Evolutionary conservation across 2,329 filamentous ascomycete genomes (phyloP), one percentile per base, ranked within the genome.

Genomic region (Trichoderma pleuroti): DNA sequence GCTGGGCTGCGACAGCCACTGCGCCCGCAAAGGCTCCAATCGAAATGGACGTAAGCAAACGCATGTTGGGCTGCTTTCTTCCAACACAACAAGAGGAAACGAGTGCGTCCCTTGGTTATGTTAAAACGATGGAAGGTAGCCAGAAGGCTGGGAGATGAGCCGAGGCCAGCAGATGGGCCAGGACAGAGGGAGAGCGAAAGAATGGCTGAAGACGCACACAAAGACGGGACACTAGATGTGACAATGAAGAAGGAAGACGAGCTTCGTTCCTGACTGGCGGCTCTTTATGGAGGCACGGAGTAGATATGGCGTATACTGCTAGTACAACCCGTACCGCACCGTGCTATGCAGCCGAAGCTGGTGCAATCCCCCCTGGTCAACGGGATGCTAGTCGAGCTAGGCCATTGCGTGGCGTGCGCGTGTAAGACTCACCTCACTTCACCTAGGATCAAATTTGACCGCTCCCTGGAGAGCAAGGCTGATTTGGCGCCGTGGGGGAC

Each of bases 381-480:
- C 56, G 28, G 36, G 16, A 61, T 61, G 24, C 56, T 52, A 52
- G 66, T 32, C 21, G 26, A 61, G 28, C 24, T 36, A 28, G 56
- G 34, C 56, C n/a, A 61, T 60, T 24, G 56, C 56, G 56, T 68
- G 66, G 66, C 66, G 28, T 52, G 54, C 28, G 39, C 56, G 42
- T 61, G 66, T 68, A 68, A 68, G 66, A 42, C 66, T 68, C 66
- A 68, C 66, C 66, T 68, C 36, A 34, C 56, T 34, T 68, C 56
- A 68, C 66, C 66, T 68, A 26, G 39, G 54, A 49, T n/a, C 56
- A 49, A 59, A 61, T 49, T 49, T 68, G 66, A 68, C 66, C 66
- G 66, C 21, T 52, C 46, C 49, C 16, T 42, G 30, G 42, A 49
- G n/a, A 36, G 66, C 42, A 32, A 68, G 66, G 66, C 66, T 68